Base-by-base conservation (phyloP, 2,329 filamentous ascomycete genomes). In the Talaromyces sp. region DNA sequence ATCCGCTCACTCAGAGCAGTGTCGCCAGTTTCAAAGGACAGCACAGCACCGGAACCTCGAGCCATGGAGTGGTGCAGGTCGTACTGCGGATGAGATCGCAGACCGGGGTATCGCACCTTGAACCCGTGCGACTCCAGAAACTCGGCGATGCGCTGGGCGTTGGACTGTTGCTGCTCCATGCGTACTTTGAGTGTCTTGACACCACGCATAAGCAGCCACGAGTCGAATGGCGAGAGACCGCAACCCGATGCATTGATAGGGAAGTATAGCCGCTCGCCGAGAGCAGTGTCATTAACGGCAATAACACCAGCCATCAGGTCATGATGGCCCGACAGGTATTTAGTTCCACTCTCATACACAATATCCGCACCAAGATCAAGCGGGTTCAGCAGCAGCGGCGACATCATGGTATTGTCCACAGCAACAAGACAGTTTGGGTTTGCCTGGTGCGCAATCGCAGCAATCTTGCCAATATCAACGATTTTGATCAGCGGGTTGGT, bases 401-500 rank as follows among this genome's bases (percentile, higher is more conserved):
- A 97, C 67, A 99, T 88, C 95, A 99, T 99, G 62, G 95, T 99
- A 81, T 99, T 99, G 78, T 99, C 95, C 28, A 98, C 95, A 1
- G 93, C 87, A 17, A 99, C 92, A 47, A 98, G 81, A 28, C 91
- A 90, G 64, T 85, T 85, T 8, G 88, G 81, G 75, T 95, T 96
- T 56, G 85, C 85, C 42, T 88, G 86, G 75, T 98, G 95, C 0
- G 90, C 85, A 22, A 88, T 80, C 44, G 83, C 82, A 15, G 95
- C 87, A 68, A 99, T 96, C 25, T 86, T 82, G 4, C 88, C 84
- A 63, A 99, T 90, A 74, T 99, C 95, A 70, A 96, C 92, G 68
- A 99, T 93, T 80, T 99, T 99, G 82, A 99, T 98, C 55, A 99
- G 81, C 6, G 95, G 96, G 78, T 99, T 99, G 30, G 95, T 99